phyloP scores from a whole-genome alignment of 2,329 filamentous ascomycete genomes.

The Fusarium pseudocircinatum region DNA sequence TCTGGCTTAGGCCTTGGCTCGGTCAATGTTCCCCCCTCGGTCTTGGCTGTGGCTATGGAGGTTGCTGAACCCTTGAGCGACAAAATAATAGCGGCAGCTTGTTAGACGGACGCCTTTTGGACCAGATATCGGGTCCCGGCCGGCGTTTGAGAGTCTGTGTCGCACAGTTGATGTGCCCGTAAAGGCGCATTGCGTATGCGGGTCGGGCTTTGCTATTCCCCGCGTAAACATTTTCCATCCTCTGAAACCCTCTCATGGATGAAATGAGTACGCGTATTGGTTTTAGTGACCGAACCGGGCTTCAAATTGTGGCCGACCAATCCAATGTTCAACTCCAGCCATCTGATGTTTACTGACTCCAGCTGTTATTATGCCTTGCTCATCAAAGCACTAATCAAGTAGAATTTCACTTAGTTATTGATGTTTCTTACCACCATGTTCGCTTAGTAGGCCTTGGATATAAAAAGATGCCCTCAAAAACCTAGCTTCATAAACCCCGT shows the following conservation, averaged over 20 bases:
- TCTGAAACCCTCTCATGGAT: background rate
- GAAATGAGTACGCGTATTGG: constrained; percentile 23
- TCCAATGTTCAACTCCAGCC: background rate
- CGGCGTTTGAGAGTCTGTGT: background rate
- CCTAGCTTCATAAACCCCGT: background rate
- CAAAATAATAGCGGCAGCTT: constrained; percentile 26
- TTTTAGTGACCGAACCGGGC: background rate
- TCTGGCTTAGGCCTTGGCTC: constrained; percentile 6
- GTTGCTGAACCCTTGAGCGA: constrained; percentile 21
- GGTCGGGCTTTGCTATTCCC: constrained; percentile 21
- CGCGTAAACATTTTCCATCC: constrained; percentile 1
- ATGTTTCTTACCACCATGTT: background rate
- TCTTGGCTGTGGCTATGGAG: background rate
- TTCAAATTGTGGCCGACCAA: background rate
- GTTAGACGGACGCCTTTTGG: constrained; percentile 22
- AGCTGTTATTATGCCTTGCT: background rate
- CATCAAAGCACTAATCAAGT: background rate
- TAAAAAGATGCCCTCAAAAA: background rate
- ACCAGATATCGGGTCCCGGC: constrained; percentile 17
- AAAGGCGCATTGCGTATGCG: background rate
- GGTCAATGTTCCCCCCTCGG: background rate
- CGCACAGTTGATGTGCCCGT: constrained; percentile 12
- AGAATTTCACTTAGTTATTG: background rate
- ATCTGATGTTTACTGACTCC: background rate
- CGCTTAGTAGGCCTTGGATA: background rate